These are phyloP conservation scores for Cenchrus fungigraminus DNA, from an alignment of 176 grass and related monocot genomes.

Conservation along the genomic window DNA sequence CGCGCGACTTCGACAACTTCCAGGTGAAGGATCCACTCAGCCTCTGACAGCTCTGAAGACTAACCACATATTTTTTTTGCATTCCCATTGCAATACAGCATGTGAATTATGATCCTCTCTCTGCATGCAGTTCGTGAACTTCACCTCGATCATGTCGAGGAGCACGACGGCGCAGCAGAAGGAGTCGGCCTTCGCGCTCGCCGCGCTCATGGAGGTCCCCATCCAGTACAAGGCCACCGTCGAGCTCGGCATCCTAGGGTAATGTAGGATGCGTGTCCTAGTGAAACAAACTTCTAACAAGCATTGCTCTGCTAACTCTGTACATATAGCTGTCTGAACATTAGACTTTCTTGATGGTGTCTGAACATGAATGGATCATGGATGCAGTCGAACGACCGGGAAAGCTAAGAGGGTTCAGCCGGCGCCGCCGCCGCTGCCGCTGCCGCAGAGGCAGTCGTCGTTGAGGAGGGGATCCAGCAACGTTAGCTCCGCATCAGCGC, in stretches of 20 bases:
- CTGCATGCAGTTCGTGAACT: slow-evolving; percentile 76
- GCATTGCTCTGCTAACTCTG: neutral
- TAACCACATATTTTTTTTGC: neutral
- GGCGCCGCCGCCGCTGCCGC: slow-evolving; percentile 64
- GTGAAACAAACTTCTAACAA: neutral
- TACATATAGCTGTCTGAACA: neutral
- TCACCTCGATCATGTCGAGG: slow-evolving; percentile 81
- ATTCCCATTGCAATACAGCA: neutral
- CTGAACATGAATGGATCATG: neutral
- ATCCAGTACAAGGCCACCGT: slow-evolving; percentile 92
- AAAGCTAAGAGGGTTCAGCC: slow-evolving; percentile 56
- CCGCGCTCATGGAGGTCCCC: slow-evolving; percentile 93
- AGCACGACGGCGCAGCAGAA: slow-evolving; percentile 58
- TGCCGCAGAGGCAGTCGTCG: slow-evolving; percentile 45
- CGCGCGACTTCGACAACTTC: slow-evolving; percentile 92
- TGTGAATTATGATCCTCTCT: neutral
- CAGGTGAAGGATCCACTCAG: slow-evolving; percentile 48
- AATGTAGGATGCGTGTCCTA: neutral
- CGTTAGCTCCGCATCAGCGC: neutral
- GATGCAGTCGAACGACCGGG: slow-evolving; percentile 56
- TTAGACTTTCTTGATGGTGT: neutral
- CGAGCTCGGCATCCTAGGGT: slow-evolving; percentile 90
- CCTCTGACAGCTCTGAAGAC: neutral
- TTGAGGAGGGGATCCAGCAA: slow-evolving; percentile 41
- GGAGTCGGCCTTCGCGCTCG: slow-evolving; percentile 82